phyloP scores from a whole-genome alignment of 2,329 filamentous ascomycete genomes.

The Fusarium mexicanum region DNA sequence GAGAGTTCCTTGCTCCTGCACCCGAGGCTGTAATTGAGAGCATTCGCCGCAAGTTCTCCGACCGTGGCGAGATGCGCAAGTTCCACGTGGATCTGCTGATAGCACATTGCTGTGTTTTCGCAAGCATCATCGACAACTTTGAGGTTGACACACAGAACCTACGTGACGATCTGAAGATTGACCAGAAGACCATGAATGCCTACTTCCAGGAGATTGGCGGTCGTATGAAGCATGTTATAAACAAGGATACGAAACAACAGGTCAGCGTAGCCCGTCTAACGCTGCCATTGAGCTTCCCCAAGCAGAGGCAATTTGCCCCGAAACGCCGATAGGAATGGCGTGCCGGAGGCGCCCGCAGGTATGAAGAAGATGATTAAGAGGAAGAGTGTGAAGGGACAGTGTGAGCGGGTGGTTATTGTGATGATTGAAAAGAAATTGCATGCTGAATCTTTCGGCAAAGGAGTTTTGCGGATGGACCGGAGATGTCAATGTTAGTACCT shows the following conservation, averaged over 20 bases:
- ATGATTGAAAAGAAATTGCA: conserved; percentile 30
- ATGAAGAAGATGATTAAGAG: not conserved
- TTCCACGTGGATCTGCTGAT: conserved; percentile 77
- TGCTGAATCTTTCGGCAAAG: conserved; percentile 33
- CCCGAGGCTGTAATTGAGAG: conserved; percentile 71
- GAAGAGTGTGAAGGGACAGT: not conserved
- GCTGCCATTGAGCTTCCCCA: conserved; percentile 86
- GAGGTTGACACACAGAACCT: conserved; percentile 76
- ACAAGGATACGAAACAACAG: conserved; percentile 67
- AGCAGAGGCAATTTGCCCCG: conserved; percentile 54
- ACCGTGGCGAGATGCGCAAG: conserved; percentile 71
- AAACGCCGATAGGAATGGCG: conserved; percentile 36
- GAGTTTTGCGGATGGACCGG: conserved; percentile 17
- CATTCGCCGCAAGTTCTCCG: conserved; percentile 75
- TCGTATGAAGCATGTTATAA: conserved; percentile 68
- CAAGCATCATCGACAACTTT: conserved; percentile 77
- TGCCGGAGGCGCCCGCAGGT: not conserved
- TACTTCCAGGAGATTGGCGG: conserved; percentile 84
- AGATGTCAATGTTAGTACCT: not conserved
- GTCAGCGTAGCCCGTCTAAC: conserved; percentile 73
- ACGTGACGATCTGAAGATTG: conserved; percentile 75
- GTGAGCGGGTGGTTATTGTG: not conserved
- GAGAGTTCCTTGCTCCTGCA: conserved; percentile 64
- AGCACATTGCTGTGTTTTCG: conserved; percentile 77
- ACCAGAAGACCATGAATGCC: conserved; percentile 74